These are phyloP conservation scores for Claviceps africana DNA, from an alignment of 2,329 filamentous ascomycete species.

Conservation along the genomic window DNA sequence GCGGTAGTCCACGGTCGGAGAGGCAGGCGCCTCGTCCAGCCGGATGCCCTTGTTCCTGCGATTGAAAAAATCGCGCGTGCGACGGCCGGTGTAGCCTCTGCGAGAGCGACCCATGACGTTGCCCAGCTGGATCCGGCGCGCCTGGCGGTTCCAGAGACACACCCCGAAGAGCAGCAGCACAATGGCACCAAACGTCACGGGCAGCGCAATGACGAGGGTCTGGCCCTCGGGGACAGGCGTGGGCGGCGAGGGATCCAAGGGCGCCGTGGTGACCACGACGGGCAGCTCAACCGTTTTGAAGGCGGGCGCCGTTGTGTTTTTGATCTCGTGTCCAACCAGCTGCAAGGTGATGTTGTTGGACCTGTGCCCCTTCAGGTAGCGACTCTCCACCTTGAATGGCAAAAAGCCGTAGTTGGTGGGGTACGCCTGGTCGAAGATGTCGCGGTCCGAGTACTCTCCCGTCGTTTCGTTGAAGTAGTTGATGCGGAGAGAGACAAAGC, in stretches of 20 bases:
- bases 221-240: slow-evolving; percentile 20
- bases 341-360: slow-evolving; percentile 34
- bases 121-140: slow-evolving; percentile 35
- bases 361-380: slow-evolving; percentile 9
- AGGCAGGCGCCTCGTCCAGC: slow-evolving; percentile 23
- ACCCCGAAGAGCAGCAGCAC: slow-evolving; percentile 37
- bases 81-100: slow-evolving; percentile 30
- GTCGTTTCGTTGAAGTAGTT: slow-evolving; percentile 26
- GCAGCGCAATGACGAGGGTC: slow-evolving; percentile 39
- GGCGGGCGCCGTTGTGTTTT: slow-evolving; percentile 20
- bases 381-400: slow-evolving; percentile 28
- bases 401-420: slow-evolving; percentile 33
- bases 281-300: slow-evolving; percentile 29
- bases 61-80: slow-evolving; percentile 22
- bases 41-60: slow-evolving; percentile 28
- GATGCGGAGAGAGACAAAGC: slow-evolving; percentile 23
- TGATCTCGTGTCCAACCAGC: slow-evolving; percentile 22
- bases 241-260: slow-evolving; percentile 24
- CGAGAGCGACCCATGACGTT: slow-evolving; percentile 35
- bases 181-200: slow-evolving; percentile 33
- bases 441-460: slow-evolving; percentile 23
- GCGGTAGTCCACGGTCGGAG: slow-evolving; percentile 12
- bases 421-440: slow-evolving; percentile 17
- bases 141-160: slow-evolving; percentile 40
- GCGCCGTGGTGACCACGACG: slow-evolving; percentile 18